Evolutionary conservation across 2,329 filamentous ascomycete genomes (phyloP).

Genomic region (Fusarium sarcochroum): DNA sequence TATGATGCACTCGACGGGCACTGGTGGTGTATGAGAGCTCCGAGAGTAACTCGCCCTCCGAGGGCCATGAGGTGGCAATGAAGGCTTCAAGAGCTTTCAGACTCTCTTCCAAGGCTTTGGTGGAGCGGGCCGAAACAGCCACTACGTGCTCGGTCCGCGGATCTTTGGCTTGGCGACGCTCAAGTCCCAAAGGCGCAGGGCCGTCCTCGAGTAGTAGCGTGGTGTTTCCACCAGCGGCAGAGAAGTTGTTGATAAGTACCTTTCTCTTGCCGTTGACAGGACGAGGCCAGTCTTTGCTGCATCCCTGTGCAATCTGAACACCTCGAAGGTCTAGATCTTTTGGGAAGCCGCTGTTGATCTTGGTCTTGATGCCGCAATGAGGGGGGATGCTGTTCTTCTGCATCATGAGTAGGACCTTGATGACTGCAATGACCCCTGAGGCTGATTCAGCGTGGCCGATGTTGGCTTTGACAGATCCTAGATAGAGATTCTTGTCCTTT

Average conservation of each 20-base stretch:
- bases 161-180: neutral
- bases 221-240: slow-evolving; percentile 7
- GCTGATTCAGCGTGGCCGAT: slow-evolving; percentile 67
- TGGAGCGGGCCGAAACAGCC: neutral
- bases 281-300: neutral
- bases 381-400: slow-evolving; percentile 3
- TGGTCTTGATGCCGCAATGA: slow-evolving; percentile 43
- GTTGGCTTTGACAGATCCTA: slow-evolving; percentile 76
- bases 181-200: neutral
- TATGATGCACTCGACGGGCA: neutral
- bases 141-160: neutral
- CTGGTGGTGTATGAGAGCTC: slow-evolving; percentile 6
- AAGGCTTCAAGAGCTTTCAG: neutral
- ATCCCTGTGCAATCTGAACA: neutral
- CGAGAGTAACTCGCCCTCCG: neutral
- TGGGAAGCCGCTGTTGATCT: neutral
- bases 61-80: neutral
- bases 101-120: neutral
- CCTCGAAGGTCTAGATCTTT: neutral
- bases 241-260: slow-evolving; percentile 5
- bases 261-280: neutral
- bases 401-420: slow-evolving; percentile 11
- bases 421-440: neutral
- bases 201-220: neutral
- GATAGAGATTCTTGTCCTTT: slow-evolving; percentile 65